phyloP scores from a whole-genome alignment of 2,329 filamentous ascomycete genomes.

The Macrophomina tecta region DNA sequence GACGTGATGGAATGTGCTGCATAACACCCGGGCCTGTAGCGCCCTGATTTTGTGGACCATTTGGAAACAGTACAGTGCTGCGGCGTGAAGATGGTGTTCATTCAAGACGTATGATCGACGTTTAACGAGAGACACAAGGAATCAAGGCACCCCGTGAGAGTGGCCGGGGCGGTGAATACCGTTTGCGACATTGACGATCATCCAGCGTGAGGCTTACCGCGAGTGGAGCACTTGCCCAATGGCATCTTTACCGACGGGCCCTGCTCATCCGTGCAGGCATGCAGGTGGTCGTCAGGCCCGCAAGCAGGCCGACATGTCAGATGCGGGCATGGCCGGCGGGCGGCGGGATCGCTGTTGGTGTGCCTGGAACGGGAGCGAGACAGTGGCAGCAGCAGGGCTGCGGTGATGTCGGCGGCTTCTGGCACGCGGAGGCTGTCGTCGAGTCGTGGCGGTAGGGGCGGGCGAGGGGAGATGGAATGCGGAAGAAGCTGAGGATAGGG shows the following conservation, averaged over 20 bases:
- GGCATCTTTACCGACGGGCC: slow-evolving; percentile 12
- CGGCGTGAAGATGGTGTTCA: slow-evolving; percentile 3
- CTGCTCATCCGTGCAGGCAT: slow-evolving; percentile 7
- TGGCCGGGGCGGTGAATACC: not conserved
- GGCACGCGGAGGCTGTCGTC: not conserved
- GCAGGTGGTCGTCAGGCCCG: slow-evolving; percentile 15
- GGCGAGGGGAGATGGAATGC: slow-evolving; percentile 1
- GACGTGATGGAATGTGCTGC: slow-evolving; percentile 16
- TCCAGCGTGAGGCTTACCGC: slow-evolving; percentile 22
- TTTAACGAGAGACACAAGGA: slow-evolving; percentile 3
- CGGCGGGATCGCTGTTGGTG: not conserved
- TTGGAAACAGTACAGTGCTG: not conserved
- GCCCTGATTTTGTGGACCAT: not conserved
- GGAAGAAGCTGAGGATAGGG: slow-evolving; percentile 1
- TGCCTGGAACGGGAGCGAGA: not conserved
- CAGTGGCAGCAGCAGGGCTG: not conserved
- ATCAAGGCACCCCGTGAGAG: slow-evolving; percentile 19
- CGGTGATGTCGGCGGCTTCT: slow-evolving; percentile 16
- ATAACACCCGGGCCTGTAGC: slow-evolving; percentile 23
- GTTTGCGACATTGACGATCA: not conserved
- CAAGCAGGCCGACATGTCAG: slow-evolving; percentile 17
- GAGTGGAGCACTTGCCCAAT: slow-evolving; percentile 11
- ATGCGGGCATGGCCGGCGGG: not conserved
- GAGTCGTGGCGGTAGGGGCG: not conserved
- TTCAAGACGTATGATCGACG: slow-evolving; percentile 2